phyloP scores from a whole-genome alignment of 495 filamentous ascomycete genomes.

The Geopyxis carbonaria region DNA sequence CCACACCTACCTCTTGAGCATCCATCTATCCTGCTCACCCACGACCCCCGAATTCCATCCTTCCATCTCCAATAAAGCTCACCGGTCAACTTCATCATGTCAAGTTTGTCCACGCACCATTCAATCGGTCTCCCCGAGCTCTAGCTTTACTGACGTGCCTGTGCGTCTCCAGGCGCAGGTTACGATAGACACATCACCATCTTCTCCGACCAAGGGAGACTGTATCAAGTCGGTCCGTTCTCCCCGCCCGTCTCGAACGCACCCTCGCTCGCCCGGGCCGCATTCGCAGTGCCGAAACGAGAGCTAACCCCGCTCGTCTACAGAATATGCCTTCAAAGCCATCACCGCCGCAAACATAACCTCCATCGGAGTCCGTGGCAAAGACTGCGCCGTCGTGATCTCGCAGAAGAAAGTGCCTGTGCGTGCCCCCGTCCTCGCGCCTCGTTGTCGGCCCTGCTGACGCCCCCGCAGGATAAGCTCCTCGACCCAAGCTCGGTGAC shows the following conservation, averaged over 20 bases:
- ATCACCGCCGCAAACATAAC: constrained; percentile 98
- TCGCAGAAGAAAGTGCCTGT: constrained; percentile 99
- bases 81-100: background rate
- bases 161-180: constrained; percentile 63
- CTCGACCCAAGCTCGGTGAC: constrained; percentile 95
- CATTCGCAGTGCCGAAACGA: too few species aligned
- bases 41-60: background rate
- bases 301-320: too few species aligned
- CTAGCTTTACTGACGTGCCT: constrained; percentile 1
- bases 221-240: constrained; percentile 96
- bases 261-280: too few species aligned
- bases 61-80: constrained; percentile 1
- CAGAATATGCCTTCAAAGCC: constrained; percentile 99
- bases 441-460: background rate
- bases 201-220: constrained; percentile 93
- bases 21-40: constrained; percentile 1
- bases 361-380: constrained; percentile 85
- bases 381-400: constrained; percentile 88
- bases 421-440: constrained; percentile 29
- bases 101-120: background rate
- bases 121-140: background rate
- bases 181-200: constrained; percentile 99
- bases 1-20: too few species aligned
- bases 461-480: constrained; percentile 67
- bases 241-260: too few species aligned